Base-by-base conservation (phyloP, 1,139 yeast species). In the Yarrowia galli region DNA sequence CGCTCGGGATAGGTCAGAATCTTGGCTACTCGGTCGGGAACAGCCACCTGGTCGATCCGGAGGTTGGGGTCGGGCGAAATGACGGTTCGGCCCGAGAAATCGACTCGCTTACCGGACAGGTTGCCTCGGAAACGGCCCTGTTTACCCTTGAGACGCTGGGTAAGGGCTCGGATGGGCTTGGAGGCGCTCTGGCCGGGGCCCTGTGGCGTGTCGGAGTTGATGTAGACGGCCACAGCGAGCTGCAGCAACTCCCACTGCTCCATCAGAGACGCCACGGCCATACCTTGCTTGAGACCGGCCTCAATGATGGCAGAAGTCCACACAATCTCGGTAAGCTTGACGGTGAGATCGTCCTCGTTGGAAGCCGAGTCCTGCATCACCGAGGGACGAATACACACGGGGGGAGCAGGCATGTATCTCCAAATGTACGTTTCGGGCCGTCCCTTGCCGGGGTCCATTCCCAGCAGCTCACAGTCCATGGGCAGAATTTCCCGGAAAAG, bases 101-200 rank as follows among this genome's bases (percentile, higher is more conserved):
- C 99, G 53, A 96, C 99, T 82, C 99, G 91, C 79, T 96, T 96
- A 79, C 99, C 99, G 0, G 98, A 92, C 73, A 96, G 81, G 76
- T 96, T 96, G 72, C 99, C 99, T 83, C 99, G 86, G 80, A 96
- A 96, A 77, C 99, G 89, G 75, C 99, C 99, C 79, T 95, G 99
- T 75, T 96, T 96, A 78, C 99, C 99, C 81, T 96, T 96, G 71
- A 96, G 83, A 77, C 99, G 87, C 80, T 96, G 99, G 78, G 99
- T 95, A 72, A 96, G 87, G 10, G 98, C 99, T 76, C 99, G 83
- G 70, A 95, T 96, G 18, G 99, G 98, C 66, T 89, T 87, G 49
- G 88, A 86, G 65, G 87, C 85, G 13, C 79, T 79, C 73, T 77
- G 76, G 13, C 80, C 80, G 6, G 83, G 81, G 28, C 81, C 81